Conservation (phyloP, 164 flowering plant genomes). For the Malania oleifera region DNA sequence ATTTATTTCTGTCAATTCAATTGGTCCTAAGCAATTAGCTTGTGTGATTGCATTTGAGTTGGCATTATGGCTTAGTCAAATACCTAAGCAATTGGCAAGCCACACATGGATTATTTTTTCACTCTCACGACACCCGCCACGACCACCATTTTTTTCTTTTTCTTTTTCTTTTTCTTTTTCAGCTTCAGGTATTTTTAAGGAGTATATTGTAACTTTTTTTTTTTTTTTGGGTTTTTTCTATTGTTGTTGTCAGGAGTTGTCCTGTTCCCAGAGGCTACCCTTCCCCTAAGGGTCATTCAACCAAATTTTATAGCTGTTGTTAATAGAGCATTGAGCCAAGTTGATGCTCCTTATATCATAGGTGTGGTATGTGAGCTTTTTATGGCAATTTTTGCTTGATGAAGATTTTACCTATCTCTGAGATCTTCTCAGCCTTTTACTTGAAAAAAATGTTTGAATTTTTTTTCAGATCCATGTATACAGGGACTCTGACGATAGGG, state of each 20-base stretch:
- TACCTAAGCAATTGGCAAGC: not conserved
- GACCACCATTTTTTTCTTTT: not conserved
- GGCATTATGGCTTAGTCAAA: not conserved
- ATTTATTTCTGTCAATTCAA: not conserved
- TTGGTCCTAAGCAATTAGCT: not conserved
- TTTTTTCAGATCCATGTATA: constrained; percentile 54
- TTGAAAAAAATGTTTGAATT: constrained; percentile 1
- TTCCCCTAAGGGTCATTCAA: constrained; percentile 75
- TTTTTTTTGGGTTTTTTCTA: not conserved
- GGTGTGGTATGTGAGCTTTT: constrained; percentile 74
- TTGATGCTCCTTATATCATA: constrained; percentile 58
- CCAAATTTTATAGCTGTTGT: constrained; percentile 60
- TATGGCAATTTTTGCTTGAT: constrained; percentile 1
- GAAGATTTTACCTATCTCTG: not conserved
- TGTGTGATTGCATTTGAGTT: not conserved
- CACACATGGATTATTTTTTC: too few species aligned
- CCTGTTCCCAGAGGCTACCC: constrained; percentile 84
- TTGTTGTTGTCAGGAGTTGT: constrained; percentile 69
- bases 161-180: not conserved
- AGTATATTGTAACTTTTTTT: not conserved
- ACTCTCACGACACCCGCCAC: too few species aligned
- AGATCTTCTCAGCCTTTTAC: not conserved
- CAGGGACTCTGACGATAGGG: constrained; percentile 32
- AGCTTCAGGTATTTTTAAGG: not conserved
- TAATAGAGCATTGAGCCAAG: constrained; percentile 64